Percentiles rank a stretch among this genome's conserved stretches.
phyloP scores from a whole-genome alignment of 495 filamentous ascomycete species.

The Lepidopterella palustris region DNA sequence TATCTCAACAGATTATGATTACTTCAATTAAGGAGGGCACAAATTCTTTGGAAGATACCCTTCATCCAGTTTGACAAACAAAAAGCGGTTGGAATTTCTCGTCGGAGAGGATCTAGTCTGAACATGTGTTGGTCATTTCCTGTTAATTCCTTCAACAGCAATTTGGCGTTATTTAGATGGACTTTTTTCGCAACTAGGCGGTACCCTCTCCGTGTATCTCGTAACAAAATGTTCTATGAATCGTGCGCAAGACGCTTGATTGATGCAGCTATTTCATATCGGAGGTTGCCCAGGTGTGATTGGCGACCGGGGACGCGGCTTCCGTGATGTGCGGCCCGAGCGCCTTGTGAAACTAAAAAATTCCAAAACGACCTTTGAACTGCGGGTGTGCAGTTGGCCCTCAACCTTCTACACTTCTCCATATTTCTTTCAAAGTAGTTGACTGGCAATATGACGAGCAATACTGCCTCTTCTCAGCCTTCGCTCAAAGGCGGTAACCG shows the following conservation, averaged over 20 bases:
- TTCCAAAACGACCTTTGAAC: not conserved
- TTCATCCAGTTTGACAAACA: slow-evolving; percentile 7
- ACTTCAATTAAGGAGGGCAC: slow-evolving; percentile 12
- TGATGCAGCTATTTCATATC: too few species aligned
- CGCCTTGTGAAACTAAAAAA: slow-evolving; percentile 8
- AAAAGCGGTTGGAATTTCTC: not conserved
- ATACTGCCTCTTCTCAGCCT: slow-evolving; percentile 19
- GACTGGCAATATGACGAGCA: slow-evolving; percentile 23
- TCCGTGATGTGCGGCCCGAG: not conserved
- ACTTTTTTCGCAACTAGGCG: too few species aligned
- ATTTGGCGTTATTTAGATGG: too few species aligned
- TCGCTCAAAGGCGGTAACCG: slow-evolving; percentile 24
- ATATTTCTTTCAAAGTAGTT: not conserved
- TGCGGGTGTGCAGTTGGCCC: not conserved
- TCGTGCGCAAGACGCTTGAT: too few species aligned
- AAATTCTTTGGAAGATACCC: slow-evolving; percentile 24
- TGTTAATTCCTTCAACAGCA: too few species aligned
- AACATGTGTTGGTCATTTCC: too few species aligned
- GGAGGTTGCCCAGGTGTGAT: too few species aligned
- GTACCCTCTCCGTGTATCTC: too few species aligned
- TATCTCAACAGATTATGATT: not conserved
- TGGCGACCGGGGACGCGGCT: too few species aligned
- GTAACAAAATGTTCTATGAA: too few species aligned
- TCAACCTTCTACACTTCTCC: not conserved
- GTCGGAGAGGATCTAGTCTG: not conserved